A percentile compares a stretch with the other conserved stretches of the same genome.
These are phyloP conservation scores for Neurospora discreta DNA, from an alignment of 495 filamentous ascomycete genomes.

Conservation along the genomic window DNA sequence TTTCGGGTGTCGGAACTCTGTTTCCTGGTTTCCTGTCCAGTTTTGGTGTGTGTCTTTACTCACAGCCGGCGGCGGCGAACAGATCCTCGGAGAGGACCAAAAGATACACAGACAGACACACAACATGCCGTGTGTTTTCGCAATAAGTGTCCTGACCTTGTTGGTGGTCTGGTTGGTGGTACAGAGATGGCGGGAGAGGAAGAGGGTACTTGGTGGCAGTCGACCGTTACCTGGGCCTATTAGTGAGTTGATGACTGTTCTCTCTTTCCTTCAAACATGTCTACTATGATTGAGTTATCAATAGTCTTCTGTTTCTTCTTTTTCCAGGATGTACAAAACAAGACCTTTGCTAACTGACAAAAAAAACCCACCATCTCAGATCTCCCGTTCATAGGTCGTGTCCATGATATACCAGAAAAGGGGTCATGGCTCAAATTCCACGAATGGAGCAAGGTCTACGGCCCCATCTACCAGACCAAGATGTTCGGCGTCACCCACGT, in stretches of 20 bases:
- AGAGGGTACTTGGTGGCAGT: conserved; percentile 13
- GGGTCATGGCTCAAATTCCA: conserved; percentile 46
- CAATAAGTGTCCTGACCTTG: not conserved
- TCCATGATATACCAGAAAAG: conserved; percentile 45
- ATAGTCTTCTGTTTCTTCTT: not conserved
- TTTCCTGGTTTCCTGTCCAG: not conserved
- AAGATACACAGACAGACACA: not conserved
- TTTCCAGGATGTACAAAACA: not conserved
- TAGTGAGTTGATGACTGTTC: conserved; percentile 13
- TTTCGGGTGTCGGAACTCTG: not conserved
- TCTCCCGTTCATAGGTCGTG: conserved; percentile 43
- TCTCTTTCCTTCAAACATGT: not conserved
- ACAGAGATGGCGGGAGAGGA: conserved; percentile 8
- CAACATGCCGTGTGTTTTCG: not conserved
- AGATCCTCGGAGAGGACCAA: not conserved
- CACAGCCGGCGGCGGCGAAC: not conserved
- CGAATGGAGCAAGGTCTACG: conserved; percentile 52
- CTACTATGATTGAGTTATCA: not conserved
- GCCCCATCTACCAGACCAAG: conserved; percentile 49
- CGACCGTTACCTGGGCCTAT: conserved; percentile 21
- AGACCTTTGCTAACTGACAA: not conserved
- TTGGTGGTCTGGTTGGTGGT: not conserved
- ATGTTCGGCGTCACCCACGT: conserved; percentile 47
- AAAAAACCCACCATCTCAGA: conserved; percentile 11
- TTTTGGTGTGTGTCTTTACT: not conserved